Conservation (phyloP, 345 rosid genomes). For the Lagerstroemia speciosa region DNA sequence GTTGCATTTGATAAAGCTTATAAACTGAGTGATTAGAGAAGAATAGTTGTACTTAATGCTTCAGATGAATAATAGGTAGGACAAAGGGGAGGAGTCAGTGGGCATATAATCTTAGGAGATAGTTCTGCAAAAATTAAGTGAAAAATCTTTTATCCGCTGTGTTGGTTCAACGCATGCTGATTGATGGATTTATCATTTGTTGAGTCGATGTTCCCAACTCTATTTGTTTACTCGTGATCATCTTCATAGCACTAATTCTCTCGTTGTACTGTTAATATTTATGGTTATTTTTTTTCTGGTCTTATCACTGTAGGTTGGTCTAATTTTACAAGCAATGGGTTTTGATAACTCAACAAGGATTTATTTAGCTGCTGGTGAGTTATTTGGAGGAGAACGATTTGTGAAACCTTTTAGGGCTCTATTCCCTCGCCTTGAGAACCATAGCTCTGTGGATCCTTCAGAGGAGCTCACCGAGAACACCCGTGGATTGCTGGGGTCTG, state of each 20-base stretch:
- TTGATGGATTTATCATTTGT: neutral
- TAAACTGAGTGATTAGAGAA: neutral
- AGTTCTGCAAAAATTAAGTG: neutral
- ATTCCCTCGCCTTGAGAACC: slow-evolving; percentile 88
- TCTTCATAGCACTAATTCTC: neutral
- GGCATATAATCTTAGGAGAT: neutral
- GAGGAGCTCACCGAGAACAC: slow-evolving; percentile 62
- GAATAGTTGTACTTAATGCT: neutral
- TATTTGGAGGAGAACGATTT: slow-evolving; percentile 88
- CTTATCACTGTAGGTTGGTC: slow-evolving; percentile 67
- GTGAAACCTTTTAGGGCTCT: slow-evolving; percentile 74
- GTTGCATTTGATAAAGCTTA: neutral
- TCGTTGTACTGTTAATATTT: too few relatives aligned
- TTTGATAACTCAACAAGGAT: slow-evolving; percentile 85
- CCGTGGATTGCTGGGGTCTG: slow-evolving; percentile 83
- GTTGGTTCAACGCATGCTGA: neutral
- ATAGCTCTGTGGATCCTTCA: slow-evolving; percentile 69
- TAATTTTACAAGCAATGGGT: slow-evolving; percentile 76
- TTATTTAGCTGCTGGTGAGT: slow-evolving; percentile 90
- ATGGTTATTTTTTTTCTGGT: neutral
- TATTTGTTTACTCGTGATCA: neutral
- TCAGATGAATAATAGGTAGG: neutral
- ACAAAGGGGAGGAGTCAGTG: neutral
- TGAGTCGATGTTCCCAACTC: neutral
- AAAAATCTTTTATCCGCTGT: neutral